Evolutionary conservation across 2,329 filamentous ascomycete species (phyloP).

Genomic region (Plenodomus tracheiphilus): DNA sequence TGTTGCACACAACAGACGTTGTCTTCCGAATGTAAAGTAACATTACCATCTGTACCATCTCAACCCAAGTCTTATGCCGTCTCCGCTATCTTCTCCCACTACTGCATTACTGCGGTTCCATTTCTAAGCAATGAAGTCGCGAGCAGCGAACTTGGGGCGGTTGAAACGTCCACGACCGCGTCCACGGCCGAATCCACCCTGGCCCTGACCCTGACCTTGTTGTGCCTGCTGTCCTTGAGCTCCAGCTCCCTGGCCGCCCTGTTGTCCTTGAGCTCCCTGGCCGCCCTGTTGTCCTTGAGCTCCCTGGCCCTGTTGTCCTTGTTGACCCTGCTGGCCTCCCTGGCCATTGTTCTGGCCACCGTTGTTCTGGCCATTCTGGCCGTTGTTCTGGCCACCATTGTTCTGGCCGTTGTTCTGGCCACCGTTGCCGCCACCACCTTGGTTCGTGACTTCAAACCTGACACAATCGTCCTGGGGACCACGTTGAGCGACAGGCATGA

Average conservation of each 20-base stretch:
- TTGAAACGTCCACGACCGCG: slow-evolving; percentile 28
- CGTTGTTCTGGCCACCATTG: background rate
- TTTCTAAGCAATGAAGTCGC: slow-evolving; percentile 38
- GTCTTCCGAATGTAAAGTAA: slow-evolving; percentile 25
- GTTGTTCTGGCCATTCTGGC: slow-evolving; percentile 1
- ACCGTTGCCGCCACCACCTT: slow-evolving; percentile 11
- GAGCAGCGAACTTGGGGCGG: slow-evolving; percentile 35
- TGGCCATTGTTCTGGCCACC: background rate
- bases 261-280: slow-evolving; percentile 4
- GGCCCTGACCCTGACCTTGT: slow-evolving; percentile 15
- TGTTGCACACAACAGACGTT: slow-evolving; percentile 22
- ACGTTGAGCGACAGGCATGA: slow-evolving; percentile 61
- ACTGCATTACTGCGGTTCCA: background rate
- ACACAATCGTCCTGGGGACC: slow-evolving; percentile 59
- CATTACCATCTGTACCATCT: slow-evolving; percentile 32
- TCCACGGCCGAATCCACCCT: slow-evolving; percentile 20
- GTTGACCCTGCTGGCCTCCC: slow-evolving; percentile 4
- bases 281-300: slow-evolving; percentile 1
- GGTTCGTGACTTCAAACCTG: slow-evolving; percentile 50
- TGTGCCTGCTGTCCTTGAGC: slow-evolving; percentile 10
- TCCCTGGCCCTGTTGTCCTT: slow-evolving; percentile 1
- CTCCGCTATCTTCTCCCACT: slow-evolving; percentile 1
- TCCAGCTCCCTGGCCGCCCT: slow-evolving; percentile 7
- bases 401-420: slow-evolving; percentile 4
- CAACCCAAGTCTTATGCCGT: slow-evolving; percentile 1